These are phyloP conservation scores for Nannizziopsis barbatae DNA, from an alignment of 2,329 filamentous ascomycete genomes.

Conservation along the genomic window DNA sequence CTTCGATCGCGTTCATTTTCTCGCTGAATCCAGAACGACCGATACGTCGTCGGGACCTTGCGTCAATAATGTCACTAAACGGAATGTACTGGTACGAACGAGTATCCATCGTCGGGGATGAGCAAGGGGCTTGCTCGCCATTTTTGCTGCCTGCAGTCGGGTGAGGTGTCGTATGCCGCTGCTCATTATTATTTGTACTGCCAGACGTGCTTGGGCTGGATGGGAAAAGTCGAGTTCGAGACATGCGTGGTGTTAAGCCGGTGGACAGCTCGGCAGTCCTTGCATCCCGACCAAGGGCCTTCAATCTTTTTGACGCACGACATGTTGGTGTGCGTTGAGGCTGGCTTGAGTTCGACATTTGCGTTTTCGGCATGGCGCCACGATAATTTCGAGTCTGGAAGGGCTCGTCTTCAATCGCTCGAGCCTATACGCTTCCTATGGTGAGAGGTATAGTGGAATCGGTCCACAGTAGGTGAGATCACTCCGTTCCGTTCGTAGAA, in stretches of 20 bases:
- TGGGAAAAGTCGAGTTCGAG: slow-evolving; percentile 8
- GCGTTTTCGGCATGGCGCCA: no score
- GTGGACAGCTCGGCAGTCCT: slow-evolving; percentile 3
- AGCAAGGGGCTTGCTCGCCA: background rate
- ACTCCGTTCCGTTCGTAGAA: no score
- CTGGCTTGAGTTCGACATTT: no score
- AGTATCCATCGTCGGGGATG: slow-evolving; percentile 1
- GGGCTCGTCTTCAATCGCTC: no score
- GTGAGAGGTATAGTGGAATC: no score
- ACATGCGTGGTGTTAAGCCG: slow-evolving; percentile 13
- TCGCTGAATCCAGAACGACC: slow-evolving; percentile 37
- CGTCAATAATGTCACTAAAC: slow-evolving; percentile 34
- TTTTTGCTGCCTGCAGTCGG: slow-evolving; percentile 1
- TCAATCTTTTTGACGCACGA: no score
- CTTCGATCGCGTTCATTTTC: slow-evolving; percentile 36
- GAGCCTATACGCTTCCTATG: no score
- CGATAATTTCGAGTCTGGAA: no score
- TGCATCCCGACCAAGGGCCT: no score
- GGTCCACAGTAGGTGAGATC: no score
- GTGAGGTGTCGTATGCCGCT: slow-evolving; percentile 9
- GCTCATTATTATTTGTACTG: slow-evolving; percentile 1
- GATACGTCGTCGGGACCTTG: slow-evolving; percentile 35
- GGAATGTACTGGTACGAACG: slow-evolving; percentile 29
- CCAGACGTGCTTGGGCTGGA: background rate
- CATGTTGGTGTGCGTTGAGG: no score